Conservation (phyloP, 148 eudicot genomes). For the Selenicereus undatus region DNA sequence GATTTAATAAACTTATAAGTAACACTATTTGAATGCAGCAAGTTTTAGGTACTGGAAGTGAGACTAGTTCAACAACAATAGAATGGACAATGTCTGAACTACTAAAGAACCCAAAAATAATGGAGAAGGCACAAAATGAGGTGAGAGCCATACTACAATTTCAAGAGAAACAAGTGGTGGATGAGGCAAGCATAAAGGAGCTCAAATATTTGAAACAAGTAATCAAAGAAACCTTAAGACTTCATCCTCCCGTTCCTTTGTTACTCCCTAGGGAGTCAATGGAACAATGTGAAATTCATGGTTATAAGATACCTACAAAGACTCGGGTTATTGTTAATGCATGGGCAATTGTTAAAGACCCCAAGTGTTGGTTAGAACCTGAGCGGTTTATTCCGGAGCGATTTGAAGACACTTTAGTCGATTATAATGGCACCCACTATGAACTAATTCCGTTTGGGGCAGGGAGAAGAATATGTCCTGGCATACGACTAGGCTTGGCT, state of each 20-base stretch:
- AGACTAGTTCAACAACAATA: not conserved
- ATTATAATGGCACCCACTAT: constrained; percentile 14
- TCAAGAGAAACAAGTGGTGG: not conserved
- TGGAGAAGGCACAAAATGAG: constrained; percentile 25
- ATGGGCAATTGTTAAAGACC: constrained; percentile 25
- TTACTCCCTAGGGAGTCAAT: constrained; percentile 15
- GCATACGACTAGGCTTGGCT: constrained; percentile 19
- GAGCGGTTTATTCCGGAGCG: constrained; percentile 22
- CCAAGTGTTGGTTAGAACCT: constrained; percentile 15
- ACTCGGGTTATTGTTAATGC: constrained; percentile 14
- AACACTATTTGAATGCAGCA: not conserved
- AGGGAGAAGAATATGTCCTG: constrained; percentile 27
- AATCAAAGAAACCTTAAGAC: constrained; percentile 25
- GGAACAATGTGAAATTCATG: not conserved
- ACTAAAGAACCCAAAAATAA: not conserved
- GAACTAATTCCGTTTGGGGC: constrained; percentile 24
- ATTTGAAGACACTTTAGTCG: constrained; percentile 7
- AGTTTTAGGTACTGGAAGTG: not conserved
- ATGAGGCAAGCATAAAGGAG: not conserved
- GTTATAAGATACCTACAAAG: not conserved
- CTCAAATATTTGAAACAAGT: constrained; percentile 17
- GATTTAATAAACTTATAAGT: too few relatives aligned
- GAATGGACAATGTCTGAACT: not conserved
- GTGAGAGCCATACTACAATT: constrained; percentile 3
- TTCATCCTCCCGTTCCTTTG: constrained; percentile 23